Conservation (phyloP, 208 protist genomes). For the Acanthamoeba healyi region DNA sequence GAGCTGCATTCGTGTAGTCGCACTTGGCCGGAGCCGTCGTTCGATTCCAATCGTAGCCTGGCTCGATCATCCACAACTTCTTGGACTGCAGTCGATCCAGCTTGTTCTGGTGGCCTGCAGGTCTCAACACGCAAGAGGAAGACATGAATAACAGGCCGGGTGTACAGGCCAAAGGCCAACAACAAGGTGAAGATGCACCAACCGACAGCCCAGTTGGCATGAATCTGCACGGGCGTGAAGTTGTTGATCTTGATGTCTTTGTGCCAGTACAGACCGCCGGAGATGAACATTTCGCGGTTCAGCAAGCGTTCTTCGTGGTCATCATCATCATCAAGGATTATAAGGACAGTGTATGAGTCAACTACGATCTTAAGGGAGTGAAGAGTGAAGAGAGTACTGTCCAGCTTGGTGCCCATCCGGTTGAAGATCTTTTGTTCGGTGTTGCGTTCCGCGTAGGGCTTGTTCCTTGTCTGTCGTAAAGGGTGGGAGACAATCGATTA, state of each 20-base stretch:
- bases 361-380: no score
- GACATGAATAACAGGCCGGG: not conserved
- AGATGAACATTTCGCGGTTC: not conserved
- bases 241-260: no score
- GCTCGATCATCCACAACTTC: not conserved
- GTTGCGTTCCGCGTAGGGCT: not conserved
- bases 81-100: not conserved
- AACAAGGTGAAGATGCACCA: not conserved
- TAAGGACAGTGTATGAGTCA: no score
- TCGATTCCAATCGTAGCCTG: not conserved
- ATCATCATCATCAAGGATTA: not conserved
- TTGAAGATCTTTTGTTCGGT: slow-evolving; percentile 10
- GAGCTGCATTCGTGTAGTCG: not conserved
- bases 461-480: not conserved
- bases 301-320: not conserved
- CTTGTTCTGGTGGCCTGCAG: slow-evolving; percentile 3
- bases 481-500: no score
- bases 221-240: slow-evolving; percentile 7
- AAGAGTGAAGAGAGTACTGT: no score
- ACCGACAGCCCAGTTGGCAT: slow-evolving; percentile 15
- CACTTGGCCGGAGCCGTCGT: not conserved
- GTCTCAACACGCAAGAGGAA: no score
- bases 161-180: no score
- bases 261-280: not conserved
- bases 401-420: no score